Evolutionary conservation across 805 yeast genomes (phyloP).

Genomic region (Metschnikowia drakensbergensis): DNA sequence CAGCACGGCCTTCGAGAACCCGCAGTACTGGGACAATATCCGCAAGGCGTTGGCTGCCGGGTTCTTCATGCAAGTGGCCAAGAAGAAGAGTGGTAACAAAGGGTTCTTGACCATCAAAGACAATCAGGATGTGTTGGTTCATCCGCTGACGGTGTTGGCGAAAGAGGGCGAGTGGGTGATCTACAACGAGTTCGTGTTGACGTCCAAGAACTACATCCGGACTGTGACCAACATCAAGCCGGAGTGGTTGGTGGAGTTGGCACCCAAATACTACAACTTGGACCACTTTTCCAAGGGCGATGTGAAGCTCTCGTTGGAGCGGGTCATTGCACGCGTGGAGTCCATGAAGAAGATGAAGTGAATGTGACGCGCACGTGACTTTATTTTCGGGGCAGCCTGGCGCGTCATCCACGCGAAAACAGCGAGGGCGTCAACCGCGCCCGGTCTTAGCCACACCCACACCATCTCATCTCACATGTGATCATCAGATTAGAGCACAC

Average conservation of each 20-base stretch:
- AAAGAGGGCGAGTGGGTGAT: slow-evolving; percentile 90
- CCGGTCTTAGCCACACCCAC: too few relatives aligned
- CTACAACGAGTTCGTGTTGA: slow-evolving; percentile 91
- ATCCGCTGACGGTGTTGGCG: slow-evolving; percentile 89
- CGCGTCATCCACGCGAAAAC: too few relatives aligned
- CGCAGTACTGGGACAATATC: slow-evolving; percentile 67
- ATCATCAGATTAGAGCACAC: too few relatives aligned
- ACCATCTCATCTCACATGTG: too few relatives aligned
- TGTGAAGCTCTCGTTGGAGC: slow-evolving; percentile 63
- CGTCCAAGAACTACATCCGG: slow-evolving; percentile 89
- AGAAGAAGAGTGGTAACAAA: slow-evolving; percentile 69
- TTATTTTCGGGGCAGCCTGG: too few relatives aligned
- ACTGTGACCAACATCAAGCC: slow-evolving; percentile 90
- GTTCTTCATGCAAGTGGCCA: slow-evolving; percentile 97
- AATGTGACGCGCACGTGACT: not conserved
- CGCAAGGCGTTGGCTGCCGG: slow-evolving; percentile 88
- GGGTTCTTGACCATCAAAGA: slow-evolving; percentile 92
- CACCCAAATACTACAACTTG: slow-evolving; percentile 67
- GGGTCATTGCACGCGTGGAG: slow-evolving; percentile 48
- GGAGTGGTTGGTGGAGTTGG: slow-evolving; percentile 84
- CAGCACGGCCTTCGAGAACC: slow-evolving; percentile 58
- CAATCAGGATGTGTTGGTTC: slow-evolving; percentile 91
- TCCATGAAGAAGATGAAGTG: slow-evolving; percentile 34
- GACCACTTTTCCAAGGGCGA: slow-evolving; percentile 66
- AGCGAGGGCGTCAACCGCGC: too few relatives aligned